phyloP scores from a whole-genome alignment of 2,329 filamentous ascomycete genomes.

The Pseudogymnoascus sp. region DNA sequence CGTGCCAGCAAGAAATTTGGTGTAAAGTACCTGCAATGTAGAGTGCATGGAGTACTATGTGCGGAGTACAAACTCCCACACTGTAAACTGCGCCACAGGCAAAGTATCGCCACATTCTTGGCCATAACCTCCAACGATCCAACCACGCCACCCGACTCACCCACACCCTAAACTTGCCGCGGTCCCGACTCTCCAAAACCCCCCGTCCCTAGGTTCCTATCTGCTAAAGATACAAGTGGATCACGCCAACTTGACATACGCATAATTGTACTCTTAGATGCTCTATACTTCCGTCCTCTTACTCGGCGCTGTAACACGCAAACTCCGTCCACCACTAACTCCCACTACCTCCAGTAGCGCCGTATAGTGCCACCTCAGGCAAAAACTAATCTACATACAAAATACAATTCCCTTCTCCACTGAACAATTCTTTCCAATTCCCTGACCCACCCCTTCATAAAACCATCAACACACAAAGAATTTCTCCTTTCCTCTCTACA shows the following conservation, averaged over 20 bases:
- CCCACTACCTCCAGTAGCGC: background rate
- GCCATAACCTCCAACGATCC: background rate
- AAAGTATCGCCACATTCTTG: background rate
- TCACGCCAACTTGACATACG: background rate
- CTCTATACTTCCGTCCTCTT: background rate
- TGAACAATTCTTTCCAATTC: conserved; percentile 7
- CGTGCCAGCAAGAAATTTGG: background rate
- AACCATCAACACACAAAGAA: conserved; percentile 1
- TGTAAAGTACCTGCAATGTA: background rate
- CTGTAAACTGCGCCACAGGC: background rate
- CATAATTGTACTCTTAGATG: background rate
- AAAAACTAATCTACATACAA: conserved; percentile 6
- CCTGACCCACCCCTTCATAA: conserved; percentile 1
- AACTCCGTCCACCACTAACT: background rate
- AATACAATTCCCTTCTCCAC: conserved; percentile 7
- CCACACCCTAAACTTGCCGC: background rate
- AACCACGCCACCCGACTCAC: conserved; percentile 1
- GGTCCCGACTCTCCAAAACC: background rate
- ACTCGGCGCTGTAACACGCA: background rate
- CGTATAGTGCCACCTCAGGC: conserved; percentile 4
- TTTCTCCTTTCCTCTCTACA: background rate
- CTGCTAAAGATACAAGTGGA: background rate
- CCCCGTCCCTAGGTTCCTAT: background rate
- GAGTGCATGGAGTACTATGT: background rate
- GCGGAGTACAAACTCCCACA: background rate